A percentile compares a stretch with the other conserved stretches of the same genome.
Evolutionary conservation across 179 eudicot species (phyloP).

Genomic region (Gypsophila paniculata): DNA sequence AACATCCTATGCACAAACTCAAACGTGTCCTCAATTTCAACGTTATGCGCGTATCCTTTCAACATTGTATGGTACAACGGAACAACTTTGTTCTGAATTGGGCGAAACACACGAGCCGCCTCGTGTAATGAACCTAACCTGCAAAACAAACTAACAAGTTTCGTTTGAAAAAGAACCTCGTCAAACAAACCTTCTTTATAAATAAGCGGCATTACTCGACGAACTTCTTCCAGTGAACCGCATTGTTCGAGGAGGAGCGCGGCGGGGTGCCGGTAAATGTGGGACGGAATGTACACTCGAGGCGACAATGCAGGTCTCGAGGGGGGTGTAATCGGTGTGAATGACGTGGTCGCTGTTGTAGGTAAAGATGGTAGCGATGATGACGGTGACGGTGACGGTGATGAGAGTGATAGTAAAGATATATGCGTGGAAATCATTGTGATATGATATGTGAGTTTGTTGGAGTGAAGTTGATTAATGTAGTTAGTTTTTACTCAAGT

Average conservation of each 20-base stretch:
- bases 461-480: slow-evolving; percentile 19
- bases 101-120: slow-evolving; percentile 53
- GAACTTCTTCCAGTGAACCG: slow-evolving; percentile 41
- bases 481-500: too few relatives aligned
- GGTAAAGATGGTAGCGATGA: slow-evolving; percentile 1
- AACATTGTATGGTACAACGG: slow-evolving; percentile 54
- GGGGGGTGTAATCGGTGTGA: slow-evolving; percentile 21
- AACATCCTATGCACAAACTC: slow-evolving; percentile 43
- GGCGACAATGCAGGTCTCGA: slow-evolving; percentile 25
- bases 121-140: slow-evolving; percentile 43
- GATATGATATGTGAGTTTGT: too few relatives aligned
- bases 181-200: slow-evolving; percentile 50
- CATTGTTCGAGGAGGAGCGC: slow-evolving; percentile 58
- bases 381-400: background rate
- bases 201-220: slow-evolving; percentile 47
- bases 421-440: slow-evolving; percentile 18
- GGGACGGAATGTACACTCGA: slow-evolving; percentile 34
- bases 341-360: slow-evolving; percentile 3
- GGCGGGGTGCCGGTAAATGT: slow-evolving; percentile 52
- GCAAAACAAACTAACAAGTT: slow-evolving; percentile 54
- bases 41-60: slow-evolving; percentile 48
- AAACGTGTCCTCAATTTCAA: slow-evolving; percentile 29
- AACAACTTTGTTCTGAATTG: slow-evolving; percentile 44
- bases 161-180: slow-evolving; percentile 55
- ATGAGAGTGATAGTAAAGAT: slow-evolving; percentile 14